A percentile compares a stretch with the other conserved stretches of the same genome.
Conservation (phyloP, 2,329 filamentous ascomycete genomes). For the Ciborinia camelliae region DNA sequence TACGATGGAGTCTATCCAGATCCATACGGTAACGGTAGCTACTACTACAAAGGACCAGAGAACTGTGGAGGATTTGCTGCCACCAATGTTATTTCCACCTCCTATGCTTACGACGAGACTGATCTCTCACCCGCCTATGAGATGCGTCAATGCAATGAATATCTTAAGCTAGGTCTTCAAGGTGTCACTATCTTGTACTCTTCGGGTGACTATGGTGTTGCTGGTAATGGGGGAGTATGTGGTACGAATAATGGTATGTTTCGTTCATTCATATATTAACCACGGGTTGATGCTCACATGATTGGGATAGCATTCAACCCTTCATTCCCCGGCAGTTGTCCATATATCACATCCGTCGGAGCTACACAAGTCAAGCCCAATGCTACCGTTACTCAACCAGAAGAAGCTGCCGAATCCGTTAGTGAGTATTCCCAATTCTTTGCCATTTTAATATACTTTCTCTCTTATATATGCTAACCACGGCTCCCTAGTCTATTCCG, state of each 20-base stretch:
- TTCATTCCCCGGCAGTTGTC: conserved; percentile 46
- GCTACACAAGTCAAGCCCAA: conserved; percentile 48
- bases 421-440: conserved; percentile 1
- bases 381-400: conserved; percentile 36
- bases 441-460: background rate
- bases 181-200: conserved; percentile 50
- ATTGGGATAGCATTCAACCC: conserved; percentile 43
- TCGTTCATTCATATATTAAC: conserved; percentile 31
- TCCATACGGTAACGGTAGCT: conserved; percentile 20
- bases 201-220: conserved; percentile 48
- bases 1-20: conserved; percentile 40
- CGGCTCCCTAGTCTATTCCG: conserved; percentile 63
- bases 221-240: conserved; percentile 37
- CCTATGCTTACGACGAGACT: conserved; percentile 51
- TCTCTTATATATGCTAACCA: conserved; percentile 38
- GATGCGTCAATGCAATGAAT: conserved; percentile 52
- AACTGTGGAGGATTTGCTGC: conserved; percentile 46
- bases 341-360: conserved; percentile 51
- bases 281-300: conserved; percentile 29
- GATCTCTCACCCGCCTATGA: conserved; percentile 47
- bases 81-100: conserved; percentile 53
- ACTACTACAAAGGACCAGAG: conserved; percentile 40
- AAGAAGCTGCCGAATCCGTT: conserved; percentile 45
- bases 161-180: conserved; percentile 52
- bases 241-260: conserved; percentile 19